These are phyloP conservation scores for Begonia peltatifolia DNA, from an alignment of 306 rosid species.

Conservation along the genomic window DNA sequence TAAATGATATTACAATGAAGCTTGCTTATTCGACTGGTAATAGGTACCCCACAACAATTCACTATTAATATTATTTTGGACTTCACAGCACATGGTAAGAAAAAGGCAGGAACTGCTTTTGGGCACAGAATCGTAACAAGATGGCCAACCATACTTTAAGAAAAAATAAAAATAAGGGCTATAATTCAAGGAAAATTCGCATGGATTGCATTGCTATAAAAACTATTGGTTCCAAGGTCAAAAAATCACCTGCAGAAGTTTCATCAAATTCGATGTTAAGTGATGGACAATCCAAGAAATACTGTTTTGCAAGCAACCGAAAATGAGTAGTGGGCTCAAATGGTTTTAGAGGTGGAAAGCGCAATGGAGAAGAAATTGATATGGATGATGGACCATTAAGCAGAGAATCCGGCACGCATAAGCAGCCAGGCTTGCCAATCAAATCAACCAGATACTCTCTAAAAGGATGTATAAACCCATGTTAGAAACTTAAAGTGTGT, in stretches of 20 bases:
- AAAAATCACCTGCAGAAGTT: conserved; percentile 49
- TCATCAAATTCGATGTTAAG: conserved; percentile 80
- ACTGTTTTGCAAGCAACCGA: conserved; percentile 87
- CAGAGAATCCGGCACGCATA: conserved; percentile 87
- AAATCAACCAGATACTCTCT: conserved; percentile 93
- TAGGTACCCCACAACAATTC: too few relatives aligned
- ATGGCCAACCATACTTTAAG: too few relatives aligned
- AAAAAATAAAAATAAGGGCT: too few relatives aligned
- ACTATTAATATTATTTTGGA: too few relatives aligned
- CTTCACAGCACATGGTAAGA: too few relatives aligned
- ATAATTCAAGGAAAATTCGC: too few relatives aligned
- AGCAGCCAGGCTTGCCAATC: conserved; percentile 72
- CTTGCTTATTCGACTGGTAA: too few relatives aligned
- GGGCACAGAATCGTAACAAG: too few relatives aligned
- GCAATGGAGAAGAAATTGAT: conserved; percentile 91
- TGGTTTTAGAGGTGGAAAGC: conserved; percentile 72
- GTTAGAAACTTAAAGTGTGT: conserved; percentile 5
- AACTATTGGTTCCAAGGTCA: too few relatives aligned
- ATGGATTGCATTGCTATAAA: too few relatives aligned
- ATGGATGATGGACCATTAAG: conserved; percentile 98
- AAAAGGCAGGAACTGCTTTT: too few relatives aligned
- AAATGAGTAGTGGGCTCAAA: conserved; percentile 69
- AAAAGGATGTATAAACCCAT: conserved; percentile 17
- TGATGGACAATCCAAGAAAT: conserved; percentile 63
- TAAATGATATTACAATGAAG: too few relatives aligned